Conservation (phyloP, 768 basidiomycete species). For the Pholiota molesta region DNA sequence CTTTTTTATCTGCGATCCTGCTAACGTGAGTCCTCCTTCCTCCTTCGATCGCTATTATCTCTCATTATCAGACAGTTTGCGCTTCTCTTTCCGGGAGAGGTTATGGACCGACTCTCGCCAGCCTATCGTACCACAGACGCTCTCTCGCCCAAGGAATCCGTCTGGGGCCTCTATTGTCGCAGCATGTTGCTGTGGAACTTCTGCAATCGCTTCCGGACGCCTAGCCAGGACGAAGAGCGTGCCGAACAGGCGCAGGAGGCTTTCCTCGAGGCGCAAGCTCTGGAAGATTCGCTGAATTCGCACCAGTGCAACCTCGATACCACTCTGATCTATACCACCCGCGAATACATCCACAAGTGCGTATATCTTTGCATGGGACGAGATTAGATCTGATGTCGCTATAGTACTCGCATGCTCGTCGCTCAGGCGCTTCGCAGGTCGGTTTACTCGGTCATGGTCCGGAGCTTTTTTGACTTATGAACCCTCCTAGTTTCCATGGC, state of each 20-base stretch:
- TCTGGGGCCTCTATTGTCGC: conserved; percentile 84
- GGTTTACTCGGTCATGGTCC: conserved; percentile 27
- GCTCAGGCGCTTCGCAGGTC: conserved; percentile 68
- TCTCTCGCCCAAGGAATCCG: conserved; percentile 70
- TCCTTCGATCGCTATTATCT: not conserved
- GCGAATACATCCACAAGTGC: conserved; percentile 78
- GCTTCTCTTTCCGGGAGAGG: conserved; percentile 77
- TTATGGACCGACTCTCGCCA: conserved; percentile 50
- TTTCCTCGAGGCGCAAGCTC: conserved; percentile 65
- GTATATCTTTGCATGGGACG: conserved; percentile 29
- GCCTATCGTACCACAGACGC: conserved; percentile 41
- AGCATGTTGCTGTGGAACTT: conserved; percentile 83
- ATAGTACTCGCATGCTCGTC: conserved; percentile 67
- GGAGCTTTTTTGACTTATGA: conserved; percentile 3
- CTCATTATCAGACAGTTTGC: conserved; percentile 45
- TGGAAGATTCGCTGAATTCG: conserved; percentile 67
- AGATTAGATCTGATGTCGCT: conserved; percentile 13
- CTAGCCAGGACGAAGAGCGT: conserved; percentile 49
- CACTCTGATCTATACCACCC: conserved; percentile 62
- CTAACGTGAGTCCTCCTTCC: conserved; percentile 49
- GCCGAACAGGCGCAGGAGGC: conserved; percentile 62
- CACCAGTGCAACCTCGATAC: conserved; percentile 77
- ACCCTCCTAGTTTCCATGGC: conserved; percentile 45
- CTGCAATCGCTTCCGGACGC: conserved; percentile 46
- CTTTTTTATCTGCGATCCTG: conserved; percentile 64